Evolutionary conservation across 192 early-diverging fungal species (phyloP).

Genomic region (Funneliformis mosseae): DNA sequence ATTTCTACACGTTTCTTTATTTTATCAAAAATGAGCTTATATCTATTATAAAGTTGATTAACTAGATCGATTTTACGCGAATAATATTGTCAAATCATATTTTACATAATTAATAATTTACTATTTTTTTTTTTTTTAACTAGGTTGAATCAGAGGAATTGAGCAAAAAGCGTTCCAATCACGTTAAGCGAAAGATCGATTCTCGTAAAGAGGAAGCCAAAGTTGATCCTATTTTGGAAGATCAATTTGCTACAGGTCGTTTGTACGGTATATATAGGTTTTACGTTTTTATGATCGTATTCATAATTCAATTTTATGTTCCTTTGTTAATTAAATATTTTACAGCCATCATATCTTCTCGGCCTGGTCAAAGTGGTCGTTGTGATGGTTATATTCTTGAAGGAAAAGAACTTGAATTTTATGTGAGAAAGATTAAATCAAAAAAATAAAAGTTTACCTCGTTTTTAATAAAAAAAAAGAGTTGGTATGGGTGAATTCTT

Average conservation of each 20-base stretch:
- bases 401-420: conserved; percentile 99
- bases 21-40: too few species aligned
- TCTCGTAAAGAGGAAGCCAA: conserved; percentile 80
- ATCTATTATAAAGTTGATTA: too few species aligned
- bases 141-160: conserved; percentile 66
- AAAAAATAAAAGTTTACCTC: conserved; percentile 44
- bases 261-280: conserved; percentile 53
- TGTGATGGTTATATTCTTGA: conserved; percentile 98
- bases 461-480: background rate
- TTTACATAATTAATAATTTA: background rate
- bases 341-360: conserved; percentile 85
- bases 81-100: too few species aligned
- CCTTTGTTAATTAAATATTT: background rate
- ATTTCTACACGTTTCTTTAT: too few species aligned
- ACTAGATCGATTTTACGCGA: too few species aligned
- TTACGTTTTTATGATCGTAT: background rate
- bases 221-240: conserved; percentile 85
- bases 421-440: conserved; percentile 83
- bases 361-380: conserved; percentile 97
- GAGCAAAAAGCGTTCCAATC: conserved; percentile 87
- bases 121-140: background rate
- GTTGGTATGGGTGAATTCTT: too few species aligned
- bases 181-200: conserved; percentile 86
- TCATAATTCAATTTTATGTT: background rate
- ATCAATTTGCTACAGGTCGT: conserved; percentile 95